Percentiles rank a stretch among this genome's conserved stretches.
Evolutionary conservation across 2,329 filamentous ascomycete genomes (phyloP).

Genomic region (Colletotrichum costaricense): DNA sequence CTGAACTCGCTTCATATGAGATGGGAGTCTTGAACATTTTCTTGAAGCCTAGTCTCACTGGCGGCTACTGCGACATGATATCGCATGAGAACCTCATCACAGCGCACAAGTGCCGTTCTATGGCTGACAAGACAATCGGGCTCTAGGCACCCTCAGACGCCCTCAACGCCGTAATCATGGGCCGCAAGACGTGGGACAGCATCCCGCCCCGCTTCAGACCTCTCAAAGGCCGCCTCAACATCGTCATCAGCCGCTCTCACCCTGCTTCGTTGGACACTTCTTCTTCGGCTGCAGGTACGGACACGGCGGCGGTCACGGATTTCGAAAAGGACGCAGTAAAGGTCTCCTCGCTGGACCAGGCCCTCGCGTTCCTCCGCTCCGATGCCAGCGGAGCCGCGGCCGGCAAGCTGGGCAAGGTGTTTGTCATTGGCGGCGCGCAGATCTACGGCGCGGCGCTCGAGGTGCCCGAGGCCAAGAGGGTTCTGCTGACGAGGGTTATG

Average conservation of each 20-base stretch:
- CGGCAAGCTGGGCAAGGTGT: conserved; percentile 67
- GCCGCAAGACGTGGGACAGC: conserved; percentile 95
- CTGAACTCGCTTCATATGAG: background rate
- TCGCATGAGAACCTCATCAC: background rate
- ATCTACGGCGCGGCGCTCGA: conserved; percentile 81
- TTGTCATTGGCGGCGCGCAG: conserved; percentile 90
- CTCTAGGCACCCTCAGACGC: conserved; percentile 44
- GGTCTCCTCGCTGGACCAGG: conserved; percentile 68
- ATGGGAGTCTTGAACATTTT: too few relatives aligned
- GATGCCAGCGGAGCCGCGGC: conserved; percentile 42
- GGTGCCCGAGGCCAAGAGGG: conserved; percentile 65
- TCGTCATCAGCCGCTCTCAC: conserved; percentile 77
- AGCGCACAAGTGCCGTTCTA: background rate
- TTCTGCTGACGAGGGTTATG: conserved; percentile 76
- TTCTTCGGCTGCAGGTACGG: background rate
- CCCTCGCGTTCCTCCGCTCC: conserved; percentile 59
- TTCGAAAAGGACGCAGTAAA: conserved; percentile 64
- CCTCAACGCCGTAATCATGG: conserved; percentile 91
- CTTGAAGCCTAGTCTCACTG: too few relatives aligned
- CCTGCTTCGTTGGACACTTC: conserved; percentile 29
- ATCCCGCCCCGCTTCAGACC: conserved; percentile 85
- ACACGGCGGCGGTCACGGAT: conserved; percentile 10
- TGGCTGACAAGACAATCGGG: background rate
- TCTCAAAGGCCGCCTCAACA: conserved; percentile 82
- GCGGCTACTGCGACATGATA: background rate